Conservation (phyloP, 345 rosid species). For the Eutrema heterophyllum region DNA sequence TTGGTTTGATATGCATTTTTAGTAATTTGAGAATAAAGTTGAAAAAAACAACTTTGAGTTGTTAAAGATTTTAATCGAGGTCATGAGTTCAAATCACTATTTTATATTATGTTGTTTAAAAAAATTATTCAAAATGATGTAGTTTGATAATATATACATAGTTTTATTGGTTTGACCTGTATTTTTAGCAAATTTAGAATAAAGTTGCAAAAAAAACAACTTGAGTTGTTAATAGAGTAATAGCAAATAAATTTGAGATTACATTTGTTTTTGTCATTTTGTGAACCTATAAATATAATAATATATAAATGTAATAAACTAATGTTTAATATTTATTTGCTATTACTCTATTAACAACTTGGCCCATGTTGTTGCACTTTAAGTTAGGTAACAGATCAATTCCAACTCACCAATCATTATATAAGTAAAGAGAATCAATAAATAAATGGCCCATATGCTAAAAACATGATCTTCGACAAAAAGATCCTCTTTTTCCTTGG, state of each 20-base stretch:
- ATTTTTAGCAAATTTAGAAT: too few relatives aligned
- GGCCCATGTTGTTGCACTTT: conserved; percentile 37
- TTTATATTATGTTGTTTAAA: too few relatives aligned
- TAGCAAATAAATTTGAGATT: background rate
- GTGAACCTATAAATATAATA: background rate
- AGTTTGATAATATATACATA: too few relatives aligned
- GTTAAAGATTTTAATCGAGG: too few relatives aligned
- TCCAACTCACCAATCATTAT: conserved; percentile 35
- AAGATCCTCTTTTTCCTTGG: conserved; percentile 18
- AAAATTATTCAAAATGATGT: too few relatives aligned
- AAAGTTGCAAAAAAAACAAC: too few relatives aligned
- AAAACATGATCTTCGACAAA: conserved; percentile 31
- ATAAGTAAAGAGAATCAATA: conserved; percentile 1
- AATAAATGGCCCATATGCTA: conserved; percentile 18
- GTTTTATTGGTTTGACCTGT: too few relatives aligned
- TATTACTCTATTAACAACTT: conserved; percentile 16
- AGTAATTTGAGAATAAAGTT: too few relatives aligned
- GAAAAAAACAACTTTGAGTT: too few relatives aligned
- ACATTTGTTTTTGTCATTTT: conserved; percentile 19
- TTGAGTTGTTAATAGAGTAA: too few relatives aligned
- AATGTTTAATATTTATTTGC: background rate
- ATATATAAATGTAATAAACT: background rate
- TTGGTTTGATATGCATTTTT: too few relatives aligned
- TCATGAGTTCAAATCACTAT: too few relatives aligned
- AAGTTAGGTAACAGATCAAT: conserved; percentile 33